A percentile compares a stretch with the other conserved stretches of the same genome.
These are phyloP conservation scores for Zygotorulaspora chibaensis DNA, from an alignment of 805 yeast species.

Conservation along the genomic window DNA sequence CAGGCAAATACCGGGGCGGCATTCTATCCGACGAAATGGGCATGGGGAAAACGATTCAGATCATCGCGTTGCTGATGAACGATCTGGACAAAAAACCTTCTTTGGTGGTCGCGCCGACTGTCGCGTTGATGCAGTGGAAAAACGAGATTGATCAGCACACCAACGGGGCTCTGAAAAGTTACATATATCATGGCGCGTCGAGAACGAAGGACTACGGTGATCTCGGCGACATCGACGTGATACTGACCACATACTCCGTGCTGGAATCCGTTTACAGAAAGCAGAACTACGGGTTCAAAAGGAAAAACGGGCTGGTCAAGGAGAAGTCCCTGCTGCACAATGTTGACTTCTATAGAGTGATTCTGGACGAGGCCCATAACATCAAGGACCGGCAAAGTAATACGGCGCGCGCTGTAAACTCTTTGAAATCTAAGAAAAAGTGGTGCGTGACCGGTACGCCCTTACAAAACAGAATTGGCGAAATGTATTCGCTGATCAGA, in stretches of 20 bases:
- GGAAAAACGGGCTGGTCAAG: conserved; percentile 66
- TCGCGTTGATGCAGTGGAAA: conserved; percentile 98
- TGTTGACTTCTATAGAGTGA: conserved; percentile 74
- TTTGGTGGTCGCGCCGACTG: conserved; percentile 94
- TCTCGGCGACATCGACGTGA: conserved; percentile 57
- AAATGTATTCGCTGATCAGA: conserved; percentile 85
- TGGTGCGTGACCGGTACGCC: conserved; percentile 98
- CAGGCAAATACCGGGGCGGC: conserved; percentile 74
- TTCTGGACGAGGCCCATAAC: conserved; percentile 95
- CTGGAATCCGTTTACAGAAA: conserved; percentile 82
- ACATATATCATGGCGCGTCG: conserved; percentile 82
- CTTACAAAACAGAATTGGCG: conserved; percentile 93
- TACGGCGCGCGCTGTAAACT: conserved; percentile 88
- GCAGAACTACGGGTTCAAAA: conserved; percentile 74
- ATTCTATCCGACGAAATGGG: conserved; percentile 99
- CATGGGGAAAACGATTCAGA: conserved; percentile 98
- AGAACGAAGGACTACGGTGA: conserved; percentile 56
- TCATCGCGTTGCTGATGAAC: conserved; percentile 77
- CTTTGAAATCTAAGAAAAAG: conserved; percentile 62
- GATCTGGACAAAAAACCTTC: conserved; percentile 68
- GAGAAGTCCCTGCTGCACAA: conserved; percentile 73
- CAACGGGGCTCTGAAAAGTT: conserved; percentile 59
- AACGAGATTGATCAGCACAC: conserved; percentile 87
- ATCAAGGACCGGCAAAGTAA: conserved; percentile 92
- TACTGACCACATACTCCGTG: conserved; percentile 89